phyloP scores from a whole-genome alignment of 1,284 basidiomycete genomes.

The Inonotus obliquus region DNA sequence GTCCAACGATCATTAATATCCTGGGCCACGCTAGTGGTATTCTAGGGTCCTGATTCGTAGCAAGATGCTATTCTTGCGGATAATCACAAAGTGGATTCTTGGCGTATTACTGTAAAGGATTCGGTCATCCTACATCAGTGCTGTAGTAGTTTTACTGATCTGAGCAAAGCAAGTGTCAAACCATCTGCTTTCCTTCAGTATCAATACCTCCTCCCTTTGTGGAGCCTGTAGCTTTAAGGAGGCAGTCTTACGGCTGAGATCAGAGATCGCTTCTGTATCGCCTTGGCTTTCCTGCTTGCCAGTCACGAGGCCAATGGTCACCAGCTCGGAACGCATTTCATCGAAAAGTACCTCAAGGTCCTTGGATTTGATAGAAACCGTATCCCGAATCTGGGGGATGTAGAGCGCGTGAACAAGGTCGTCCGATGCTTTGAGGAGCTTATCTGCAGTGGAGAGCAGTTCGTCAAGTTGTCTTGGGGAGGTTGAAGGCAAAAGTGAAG shows the following conservation, averaged over 20 bases:
- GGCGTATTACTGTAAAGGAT: not conserved
- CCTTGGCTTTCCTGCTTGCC: not conserved
- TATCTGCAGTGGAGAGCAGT: conserved; percentile 46
- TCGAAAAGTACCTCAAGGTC: conserved; percentile 34
- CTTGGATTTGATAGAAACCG: conserved; percentile 36
- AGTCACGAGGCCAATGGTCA: conserved; percentile 20
- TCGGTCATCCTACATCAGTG: not conserved
- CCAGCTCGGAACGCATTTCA: conserved; percentile 32
- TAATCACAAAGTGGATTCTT: not conserved
- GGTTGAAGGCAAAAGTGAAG: conserved; percentile 21
- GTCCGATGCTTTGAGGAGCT: conserved; percentile 51
- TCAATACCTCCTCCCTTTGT: conserved; percentile 27
- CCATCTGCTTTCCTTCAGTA: conserved; percentile 39
- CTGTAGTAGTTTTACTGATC: conserved; percentile 31
- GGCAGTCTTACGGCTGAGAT: not conserved
- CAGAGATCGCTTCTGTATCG: not conserved
- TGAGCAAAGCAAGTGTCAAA: conserved; percentile 60
- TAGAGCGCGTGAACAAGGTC: conserved; percentile 62
- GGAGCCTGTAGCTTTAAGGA: conserved; percentile 22
- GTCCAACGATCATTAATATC: too few species aligned
- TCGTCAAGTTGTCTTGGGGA: conserved; percentile 36
- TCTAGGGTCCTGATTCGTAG: too few species aligned
- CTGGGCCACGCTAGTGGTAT: too few species aligned
- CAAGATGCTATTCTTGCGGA: not conserved
- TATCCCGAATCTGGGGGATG: conserved; percentile 47